Base-by-base conservation (phyloP, 768 basidiomycete species). In the Naganishia vishniacii region DNA sequence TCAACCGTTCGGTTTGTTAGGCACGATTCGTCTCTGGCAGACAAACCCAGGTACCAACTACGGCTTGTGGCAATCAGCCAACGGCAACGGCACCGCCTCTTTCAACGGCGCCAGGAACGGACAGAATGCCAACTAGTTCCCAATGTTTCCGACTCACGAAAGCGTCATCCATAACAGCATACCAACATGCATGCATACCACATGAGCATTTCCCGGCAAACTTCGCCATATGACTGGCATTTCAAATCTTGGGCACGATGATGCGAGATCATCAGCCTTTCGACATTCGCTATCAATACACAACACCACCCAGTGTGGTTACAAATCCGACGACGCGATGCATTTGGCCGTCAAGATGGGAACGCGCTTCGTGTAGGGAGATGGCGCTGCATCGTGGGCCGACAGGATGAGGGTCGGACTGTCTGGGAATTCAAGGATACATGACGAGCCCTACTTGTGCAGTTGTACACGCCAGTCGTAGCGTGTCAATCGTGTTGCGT, bases 21-120 rank as follows among this genome's bases (percentile, higher is more conserved):
- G 91, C 46, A 97, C 94, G 4, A 94, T 98, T 72, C 86, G 94
- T 47, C 80, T 98, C 61, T 97, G 93, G 93, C 94, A 95, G 79
- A 94, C 89, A n/a, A 90, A 85, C 9, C 92, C 92, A 11, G 88
- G 89, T 12, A 94, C 89, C 77, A 82, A 84, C 8, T 97, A 97
- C 71, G 94, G 94, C 48, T 80, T 95, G 67, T 97, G 80, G 79
- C 74, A 75, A 68, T 37, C 56, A 5, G 26, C 53, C 16, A 65
- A 65, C 23, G 63, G 63, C 7, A 59, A 63, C 29, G 59, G 59
- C 59, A 34, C 25, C 12, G n/a, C n/a, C n/a, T n/a, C n/a, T n/a
- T 29, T 34, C n/a, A 20, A 34, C 4, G 42, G 59, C 18, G 20
- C 45, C 44, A 51, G 62, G 42, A 62, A 62, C 29, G 51, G 53